Evolutionary conservation across 2,329 filamentous ascomycete genomes (phyloP).

Genomic region (Colletotrichum melonis): DNA sequence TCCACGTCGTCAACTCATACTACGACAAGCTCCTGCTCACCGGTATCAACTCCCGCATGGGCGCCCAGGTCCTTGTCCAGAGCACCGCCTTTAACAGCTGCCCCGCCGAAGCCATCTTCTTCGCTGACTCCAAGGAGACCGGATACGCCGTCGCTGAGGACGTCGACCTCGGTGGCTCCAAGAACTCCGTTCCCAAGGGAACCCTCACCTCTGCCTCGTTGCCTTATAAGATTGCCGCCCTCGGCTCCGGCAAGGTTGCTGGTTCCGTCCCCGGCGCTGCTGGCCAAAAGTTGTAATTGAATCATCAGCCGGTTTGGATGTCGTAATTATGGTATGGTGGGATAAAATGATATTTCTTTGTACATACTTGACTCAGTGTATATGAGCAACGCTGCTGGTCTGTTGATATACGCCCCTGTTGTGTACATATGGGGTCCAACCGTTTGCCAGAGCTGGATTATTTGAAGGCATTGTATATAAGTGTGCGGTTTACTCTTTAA

Average conservation of each 20-base stretch:
- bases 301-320: not conserved
- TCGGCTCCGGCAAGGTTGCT: constrained; percentile 57
- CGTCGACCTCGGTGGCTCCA: constrained; percentile 53
- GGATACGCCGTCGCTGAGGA: constrained; percentile 53
- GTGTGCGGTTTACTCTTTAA: constrained; percentile 11
- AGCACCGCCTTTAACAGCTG: constrained; percentile 59
- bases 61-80: constrained; percentile 65
- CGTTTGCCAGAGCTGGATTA: constrained; percentile 22
- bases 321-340: not conserved
- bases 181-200: constrained; percentile 58
- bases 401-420: not conserved
- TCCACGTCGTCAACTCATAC: constrained; percentile 58
- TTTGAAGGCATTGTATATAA: constrained; percentile 19
- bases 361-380: constrained; percentile 30
- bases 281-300: constrained; percentile 44
- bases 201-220: constrained; percentile 62
- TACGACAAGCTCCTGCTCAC: constrained; percentile 55
- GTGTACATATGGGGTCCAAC: constrained; percentile 11
- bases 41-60: constrained; percentile 65
- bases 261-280: constrained; percentile 49
- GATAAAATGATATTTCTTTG: constrained; percentile 13
- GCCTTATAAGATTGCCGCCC: constrained; percentile 52
- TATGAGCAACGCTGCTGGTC: constrained; percentile 1
- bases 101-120: constrained; percentile 43
- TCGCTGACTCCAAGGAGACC: constrained; percentile 49